A percentile compares a stretch with the other conserved stretches of the same genome.
These are phyloP conservation scores for Xerocomellus chrysenteron DNA, from an alignment of 768 basidiomycete genomes.

Conservation along the genomic window DNA sequence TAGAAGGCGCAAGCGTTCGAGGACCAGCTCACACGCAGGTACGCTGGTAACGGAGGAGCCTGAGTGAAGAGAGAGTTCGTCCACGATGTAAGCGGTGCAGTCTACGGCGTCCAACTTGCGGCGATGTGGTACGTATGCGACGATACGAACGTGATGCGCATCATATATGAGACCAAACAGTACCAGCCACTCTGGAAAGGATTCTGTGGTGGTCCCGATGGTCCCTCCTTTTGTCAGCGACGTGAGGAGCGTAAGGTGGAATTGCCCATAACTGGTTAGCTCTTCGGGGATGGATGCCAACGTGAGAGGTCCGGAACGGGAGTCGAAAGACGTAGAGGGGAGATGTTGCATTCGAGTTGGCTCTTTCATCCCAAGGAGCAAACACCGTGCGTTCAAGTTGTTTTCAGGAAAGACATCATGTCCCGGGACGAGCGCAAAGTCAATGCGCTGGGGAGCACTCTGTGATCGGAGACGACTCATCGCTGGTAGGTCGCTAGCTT, in stretches of 20 bases:
- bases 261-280: slow-evolving; percentile 4
- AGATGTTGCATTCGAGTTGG: background rate
- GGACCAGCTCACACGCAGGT: slow-evolving; percentile 5
- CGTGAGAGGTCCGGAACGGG: background rate
- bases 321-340: background rate
- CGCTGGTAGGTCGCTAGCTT: slow-evolving; percentile 6
- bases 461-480: background rate
- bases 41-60: background rate
- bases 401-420: background rate
- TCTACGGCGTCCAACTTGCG: slow-evolving; percentile 1
- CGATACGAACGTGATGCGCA: slow-evolving; percentile 12
- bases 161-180: slow-evolving; percentile 27
- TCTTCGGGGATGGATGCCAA: slow-evolving; percentile 12
- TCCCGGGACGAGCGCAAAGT: slow-evolving; percentile 16
- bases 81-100: slow-evolving; percentile 21
- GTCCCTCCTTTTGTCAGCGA: background rate
- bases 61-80: slow-evolving; percentile 15
- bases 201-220: background rate
- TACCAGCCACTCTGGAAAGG: slow-evolving; percentile 28
- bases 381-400: background rate
- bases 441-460: background rate
- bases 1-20: slow-evolving; percentile 22
- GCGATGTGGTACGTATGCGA: slow-evolving; percentile 22
- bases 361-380: slow-evolving; percentile 22
- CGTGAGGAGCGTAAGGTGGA: slow-evolving; percentile 16